Evolutionary conservation across 2,329 filamentous ascomycete genomes (phyloP).

Genomic region (Alternaria conjuncta): DNA sequence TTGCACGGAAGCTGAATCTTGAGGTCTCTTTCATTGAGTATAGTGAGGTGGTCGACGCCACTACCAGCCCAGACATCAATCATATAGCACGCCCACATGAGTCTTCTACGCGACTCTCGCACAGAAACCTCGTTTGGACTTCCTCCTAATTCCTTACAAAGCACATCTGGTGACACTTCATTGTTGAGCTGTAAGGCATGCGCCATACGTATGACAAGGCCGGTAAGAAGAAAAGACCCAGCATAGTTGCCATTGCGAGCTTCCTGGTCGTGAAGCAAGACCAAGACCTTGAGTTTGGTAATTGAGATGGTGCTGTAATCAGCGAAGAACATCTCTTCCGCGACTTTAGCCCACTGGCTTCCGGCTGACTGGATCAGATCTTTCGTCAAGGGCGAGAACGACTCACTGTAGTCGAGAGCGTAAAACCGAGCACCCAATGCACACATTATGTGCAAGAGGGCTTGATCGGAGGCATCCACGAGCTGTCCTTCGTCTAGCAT

Average conservation of each 20-base stretch:
- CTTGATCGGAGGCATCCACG: constrained; percentile 35
- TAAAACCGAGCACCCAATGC: constrained; percentile 40
- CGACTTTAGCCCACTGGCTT: constrained; percentile 42
- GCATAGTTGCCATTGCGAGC: constrained; percentile 42
- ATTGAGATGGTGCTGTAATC: constrained; percentile 44
- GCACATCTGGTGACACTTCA: constrained; percentile 34
- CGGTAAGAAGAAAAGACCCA: constrained; percentile 40
- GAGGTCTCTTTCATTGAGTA: constrained; percentile 41
- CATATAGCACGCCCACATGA: constrained; percentile 47
- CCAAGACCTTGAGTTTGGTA: constrained; percentile 38
- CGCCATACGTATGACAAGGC: constrained; percentile 41
- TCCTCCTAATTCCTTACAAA: constrained; percentile 34
- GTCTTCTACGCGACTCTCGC: constrained; percentile 36
- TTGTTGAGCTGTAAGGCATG: constrained; percentile 42
- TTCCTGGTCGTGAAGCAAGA: constrained; percentile 42
- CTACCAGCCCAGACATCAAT: constrained; percentile 45
- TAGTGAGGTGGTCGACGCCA: constrained; percentile 42
- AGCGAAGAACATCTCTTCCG: constrained; percentile 42
- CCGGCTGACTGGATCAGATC: constrained; percentile 41
- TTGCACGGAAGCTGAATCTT: constrained; percentile 45
- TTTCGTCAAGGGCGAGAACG: constrained; percentile 31
- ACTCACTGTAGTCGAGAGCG: constrained; percentile 39
- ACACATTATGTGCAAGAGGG: constrained; percentile 42
- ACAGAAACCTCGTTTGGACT: constrained; percentile 39
- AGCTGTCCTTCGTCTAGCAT: constrained; percentile 43